Evolutionary conservation across 352 stramenopile species (phyloP), one percentile per base, ranked within the genome.

Genomic region (Phytophthora idaei): DNA sequence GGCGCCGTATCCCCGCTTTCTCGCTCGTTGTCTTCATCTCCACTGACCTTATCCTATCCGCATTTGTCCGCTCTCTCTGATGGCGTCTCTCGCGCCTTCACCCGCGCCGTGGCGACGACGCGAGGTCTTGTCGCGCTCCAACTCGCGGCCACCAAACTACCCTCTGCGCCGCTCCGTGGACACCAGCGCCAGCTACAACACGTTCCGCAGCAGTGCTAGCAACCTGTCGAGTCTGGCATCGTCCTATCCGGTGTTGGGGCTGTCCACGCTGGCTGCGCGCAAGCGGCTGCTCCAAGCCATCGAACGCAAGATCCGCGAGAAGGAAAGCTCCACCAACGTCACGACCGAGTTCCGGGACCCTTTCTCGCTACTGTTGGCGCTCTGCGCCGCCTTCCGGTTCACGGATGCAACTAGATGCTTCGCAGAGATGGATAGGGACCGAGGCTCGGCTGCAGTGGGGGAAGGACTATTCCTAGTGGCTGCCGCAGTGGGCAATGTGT

Each of bases 291-390:
- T 94, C 48, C 55, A 71, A 14, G 81, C 84, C 44, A 88, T 93
- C 61, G 77, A 94, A 63, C 61, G 71, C 53, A 89, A 93, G 71
- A 80, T 94, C 64, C 72, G 74, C 25, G 82, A 90, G 70, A 93
- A 91, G 41, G 83, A 91, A 67, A 69, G 66, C 52, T 89, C 73
- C 9, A 65, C 52, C 21, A 78, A 84, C 71, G 77, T 87, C 62
- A 91, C 81, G 27, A 83, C 79, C 17, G 86, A 92, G 67, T 91
- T 93, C 49, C 69, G 77, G 15, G 85, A 94, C 62, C 85, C 85
- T 36, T 92, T 92, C 57, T 74, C 80, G 47, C 66, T 90, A 58
- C 64, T 94, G 34, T 69, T 95, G 36, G 68, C 83, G 21, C 56
- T 93, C 21, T 95, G 84, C 46, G 81, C 85, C 1, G 51, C 69